Percentiles rank a stretch among this genome's conserved stretches.
Conservation (phyloP, 1,139 yeast genomes). For the Magnusiomyces tetraspermus region DNA sequence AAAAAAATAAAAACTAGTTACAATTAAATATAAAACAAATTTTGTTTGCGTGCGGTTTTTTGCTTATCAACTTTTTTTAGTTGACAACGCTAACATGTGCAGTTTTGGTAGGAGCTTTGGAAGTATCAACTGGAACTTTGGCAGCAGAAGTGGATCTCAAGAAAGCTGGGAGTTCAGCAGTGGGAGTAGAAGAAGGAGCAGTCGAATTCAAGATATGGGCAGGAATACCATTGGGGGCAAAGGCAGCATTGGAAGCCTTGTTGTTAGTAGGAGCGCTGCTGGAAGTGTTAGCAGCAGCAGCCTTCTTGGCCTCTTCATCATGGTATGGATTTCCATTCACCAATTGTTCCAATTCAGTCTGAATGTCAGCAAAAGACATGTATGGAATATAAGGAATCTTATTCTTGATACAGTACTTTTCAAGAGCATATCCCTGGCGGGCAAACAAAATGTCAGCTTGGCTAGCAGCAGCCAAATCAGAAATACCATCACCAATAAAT, state of each 20-base stretch:
- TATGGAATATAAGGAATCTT: conserved; percentile 37
- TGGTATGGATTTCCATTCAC: conserved; percentile 30
- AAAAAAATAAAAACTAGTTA: no score
- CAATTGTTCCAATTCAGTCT: conserved; percentile 29
- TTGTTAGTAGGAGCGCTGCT: no score
- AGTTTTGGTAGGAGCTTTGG: conserved; percentile 1
- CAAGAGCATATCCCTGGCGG: conserved; percentile 35
- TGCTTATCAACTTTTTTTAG: not conserved
- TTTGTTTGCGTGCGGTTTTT: not conserved
- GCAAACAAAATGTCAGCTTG: conserved; percentile 40
- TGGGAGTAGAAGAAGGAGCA: no score
- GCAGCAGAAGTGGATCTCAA: conserved; percentile 10
- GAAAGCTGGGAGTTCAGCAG: conserved; percentile 15
- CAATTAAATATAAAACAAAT: no score
- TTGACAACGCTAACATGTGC: not conserved
- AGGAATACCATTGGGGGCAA: no score
- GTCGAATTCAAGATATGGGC: no score
- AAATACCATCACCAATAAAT: conserved; percentile 39
- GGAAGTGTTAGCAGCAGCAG: conserved; percentile 12
- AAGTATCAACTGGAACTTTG: conserved; percentile 4
- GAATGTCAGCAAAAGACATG: conserved; percentile 35
- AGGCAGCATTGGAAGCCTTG: no score
- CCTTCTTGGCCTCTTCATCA: conserved; percentile 21
- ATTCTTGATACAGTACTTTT: conserved; percentile 36
- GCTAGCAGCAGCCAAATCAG: conserved; percentile 39